phyloP scores from a whole-genome alignment of 495 filamentous ascomycete species.

The Penicillium antarcticum region DNA sequence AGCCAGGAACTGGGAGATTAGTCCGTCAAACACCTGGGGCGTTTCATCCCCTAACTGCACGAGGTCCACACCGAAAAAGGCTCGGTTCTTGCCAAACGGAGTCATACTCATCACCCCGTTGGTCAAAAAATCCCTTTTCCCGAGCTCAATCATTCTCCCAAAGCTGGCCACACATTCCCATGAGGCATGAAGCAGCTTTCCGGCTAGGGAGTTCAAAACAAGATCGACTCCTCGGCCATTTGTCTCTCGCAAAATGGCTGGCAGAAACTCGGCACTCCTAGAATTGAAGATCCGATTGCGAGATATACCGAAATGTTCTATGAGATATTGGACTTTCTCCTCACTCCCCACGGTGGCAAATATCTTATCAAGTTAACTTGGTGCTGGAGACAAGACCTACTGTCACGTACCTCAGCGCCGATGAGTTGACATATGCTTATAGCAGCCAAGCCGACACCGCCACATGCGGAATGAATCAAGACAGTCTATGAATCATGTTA shows the following conservation, averaged over 20 bases:
- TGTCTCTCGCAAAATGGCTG: constrained; percentile 12
- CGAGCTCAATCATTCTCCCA: constrained; percentile 16
- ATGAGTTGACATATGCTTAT: constrained; percentile 13
- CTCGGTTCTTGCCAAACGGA: background rate
- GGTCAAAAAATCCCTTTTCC: constrained; percentile 18
- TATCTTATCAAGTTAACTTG: constrained; percentile 7
- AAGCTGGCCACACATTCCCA: constrained; percentile 26
- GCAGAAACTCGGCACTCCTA: constrained; percentile 8
- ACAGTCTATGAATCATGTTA: too few relatives aligned
- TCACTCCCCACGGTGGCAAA: constrained; percentile 39
- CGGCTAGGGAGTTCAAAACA: constrained; percentile 32
- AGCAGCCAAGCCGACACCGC: too few relatives aligned
- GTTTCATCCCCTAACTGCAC: background rate
- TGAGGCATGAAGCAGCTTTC: constrained; percentile 25
- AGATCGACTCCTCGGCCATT: constrained; percentile 27
- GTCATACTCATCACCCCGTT: background rate
- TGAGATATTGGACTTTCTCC: constrained; percentile 37
- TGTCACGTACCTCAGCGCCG: constrained; percentile 16
- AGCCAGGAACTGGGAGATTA: too few relatives aligned
- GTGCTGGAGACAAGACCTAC: too few relatives aligned
- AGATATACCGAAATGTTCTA: constrained; percentile 18
- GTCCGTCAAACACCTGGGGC: too few relatives aligned
- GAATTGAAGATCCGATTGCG: constrained; percentile 23
- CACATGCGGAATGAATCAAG: too few relatives aligned
- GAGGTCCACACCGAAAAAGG: background rate